These are phyloP conservation scores for Trebouxia sp. DNA, from an alignment of 139 green algal species.

Conservation along the genomic window DNA sequence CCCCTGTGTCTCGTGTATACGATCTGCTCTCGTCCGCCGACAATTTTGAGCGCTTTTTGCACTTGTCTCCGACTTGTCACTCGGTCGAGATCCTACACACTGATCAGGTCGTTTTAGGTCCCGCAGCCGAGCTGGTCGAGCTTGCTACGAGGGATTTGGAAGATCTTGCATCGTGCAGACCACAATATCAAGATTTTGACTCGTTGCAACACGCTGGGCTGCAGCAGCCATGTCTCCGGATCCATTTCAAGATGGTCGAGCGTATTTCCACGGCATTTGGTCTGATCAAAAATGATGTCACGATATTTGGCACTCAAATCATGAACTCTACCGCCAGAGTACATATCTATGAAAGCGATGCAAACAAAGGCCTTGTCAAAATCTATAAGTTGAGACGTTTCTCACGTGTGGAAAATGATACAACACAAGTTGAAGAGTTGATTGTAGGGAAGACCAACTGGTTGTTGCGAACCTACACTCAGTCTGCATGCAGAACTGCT, in stretches of 20 bases:
- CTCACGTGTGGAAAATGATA: background rate
- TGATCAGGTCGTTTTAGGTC: conserved; percentile 4
- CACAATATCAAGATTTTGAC: background rate
- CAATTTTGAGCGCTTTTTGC: background rate
- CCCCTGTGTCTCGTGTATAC: background rate
- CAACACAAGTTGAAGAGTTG: background rate
- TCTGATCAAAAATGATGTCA: background rate
- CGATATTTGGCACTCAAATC: background rate
- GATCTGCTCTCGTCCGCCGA: background rate
- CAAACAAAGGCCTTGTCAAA: background rate
- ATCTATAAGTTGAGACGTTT: conserved; percentile 18
- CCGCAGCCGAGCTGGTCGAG: background rate
- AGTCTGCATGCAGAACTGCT: background rate
- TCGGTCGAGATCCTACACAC: background rate
- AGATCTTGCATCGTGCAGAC: background rate
- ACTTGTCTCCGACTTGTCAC: background rate
- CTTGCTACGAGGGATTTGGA: background rate
- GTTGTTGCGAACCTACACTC: background rate
- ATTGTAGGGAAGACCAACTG: background rate
- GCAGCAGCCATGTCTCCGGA: background rate
- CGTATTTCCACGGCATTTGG: background rate
- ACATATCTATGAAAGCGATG: conserved; percentile 21
- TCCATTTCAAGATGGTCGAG: background rate
- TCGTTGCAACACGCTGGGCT: background rate
- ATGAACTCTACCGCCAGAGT: background rate